These are phyloP conservation scores for Cystobasidium tubakii DNA, from an alignment of 768 basidiomycete species.

Conservation along the genomic window DNA sequence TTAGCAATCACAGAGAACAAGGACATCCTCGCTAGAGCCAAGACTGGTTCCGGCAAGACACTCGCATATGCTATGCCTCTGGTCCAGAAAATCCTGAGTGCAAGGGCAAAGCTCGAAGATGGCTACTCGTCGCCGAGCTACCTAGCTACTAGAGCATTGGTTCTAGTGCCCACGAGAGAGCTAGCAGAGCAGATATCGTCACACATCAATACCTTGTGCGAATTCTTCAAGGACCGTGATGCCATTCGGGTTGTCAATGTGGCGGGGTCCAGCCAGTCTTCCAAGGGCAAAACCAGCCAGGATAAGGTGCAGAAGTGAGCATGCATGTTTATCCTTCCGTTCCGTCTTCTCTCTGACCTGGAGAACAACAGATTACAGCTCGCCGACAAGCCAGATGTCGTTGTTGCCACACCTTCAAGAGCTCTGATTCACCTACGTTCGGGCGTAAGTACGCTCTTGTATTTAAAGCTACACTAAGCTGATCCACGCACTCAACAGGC, in stretches of 20 bases:
- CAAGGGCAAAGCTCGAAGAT: not conserved
- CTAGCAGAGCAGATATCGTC: slow-evolving; percentile 80
- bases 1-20: slow-evolving; percentile 72
- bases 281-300: slow-evolving; percentile 41
- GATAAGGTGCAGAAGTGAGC: slow-evolving; percentile 49
- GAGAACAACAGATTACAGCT: slow-evolving; percentile 54
- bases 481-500: slow-evolving; percentile 44
- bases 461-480: not conserved
- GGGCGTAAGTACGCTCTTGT: slow-evolving; percentile 53
- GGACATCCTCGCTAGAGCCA: slow-evolving; percentile 87
- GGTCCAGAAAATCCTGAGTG: slow-evolving; percentile 70
- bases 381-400: slow-evolving; percentile 69
- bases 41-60: slow-evolving; percentile 97
- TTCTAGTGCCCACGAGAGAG: slow-evolving; percentile 85
- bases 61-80: slow-evolving; percentile 90
- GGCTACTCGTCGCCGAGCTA: not conserved
- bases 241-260: slow-evolving; percentile 63
- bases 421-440: slow-evolving; percentile 64
- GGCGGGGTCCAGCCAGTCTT: slow-evolving; percentile 51
- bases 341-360: too few species aligned
- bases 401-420: slow-evolving; percentile 72
- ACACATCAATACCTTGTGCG: slow-evolving; percentile 61
- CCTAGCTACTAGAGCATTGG: slow-evolving; percentile 49
- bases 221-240: slow-evolving; percentile 69
- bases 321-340: not conserved